phyloP scores from a whole-genome alignment of 371 early-diverging fungal genomes.

The Mucor saturninus region DNA sequence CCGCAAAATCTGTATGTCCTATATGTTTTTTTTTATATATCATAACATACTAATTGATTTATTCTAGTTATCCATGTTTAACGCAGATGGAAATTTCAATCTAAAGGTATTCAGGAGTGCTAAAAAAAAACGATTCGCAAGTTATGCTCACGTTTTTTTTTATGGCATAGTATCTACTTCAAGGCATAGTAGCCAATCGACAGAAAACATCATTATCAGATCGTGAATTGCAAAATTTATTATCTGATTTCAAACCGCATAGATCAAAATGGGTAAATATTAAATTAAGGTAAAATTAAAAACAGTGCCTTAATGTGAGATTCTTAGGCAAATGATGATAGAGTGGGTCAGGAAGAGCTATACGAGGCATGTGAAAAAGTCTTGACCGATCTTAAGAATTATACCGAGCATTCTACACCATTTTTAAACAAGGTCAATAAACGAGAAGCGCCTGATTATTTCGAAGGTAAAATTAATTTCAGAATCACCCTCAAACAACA shows the following conservation, averaged over 20 bases:
- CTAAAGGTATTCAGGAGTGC: constrained; percentile 50
- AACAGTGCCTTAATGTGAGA: no score
- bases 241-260: constrained; percentile 86
- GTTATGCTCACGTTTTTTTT: background rate
- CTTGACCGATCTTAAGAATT: constrained; percentile 80
- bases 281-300: no score
- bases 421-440: constrained; percentile 92
- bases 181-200: constrained; percentile 77
- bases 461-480: constrained; percentile 58
- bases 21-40: background rate
- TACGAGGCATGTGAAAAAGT: constrained; percentile 90
- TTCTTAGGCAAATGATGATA: constrained; percentile 72
- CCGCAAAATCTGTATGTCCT: constrained; percentile 31
- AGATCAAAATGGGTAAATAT: constrained; percentile 80
- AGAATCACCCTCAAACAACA: no score
- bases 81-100: constrained; percentile 57
- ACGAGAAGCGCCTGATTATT: constrained; percentile 96
- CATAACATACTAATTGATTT: background rate
- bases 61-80: constrained; percentile 48
- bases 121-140: no score
- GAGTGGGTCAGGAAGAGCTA: constrained; percentile 90
- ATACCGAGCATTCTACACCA: constrained; percentile 82
- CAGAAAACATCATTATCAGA: constrained; percentile 68
- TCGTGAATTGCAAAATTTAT: constrained; percentile 73
- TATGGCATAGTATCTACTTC: constrained; percentile 65